Evolutionary conservation across 306 rosid genomes (phyloP).

Genomic region (Aeschynomene evenia): DNA sequence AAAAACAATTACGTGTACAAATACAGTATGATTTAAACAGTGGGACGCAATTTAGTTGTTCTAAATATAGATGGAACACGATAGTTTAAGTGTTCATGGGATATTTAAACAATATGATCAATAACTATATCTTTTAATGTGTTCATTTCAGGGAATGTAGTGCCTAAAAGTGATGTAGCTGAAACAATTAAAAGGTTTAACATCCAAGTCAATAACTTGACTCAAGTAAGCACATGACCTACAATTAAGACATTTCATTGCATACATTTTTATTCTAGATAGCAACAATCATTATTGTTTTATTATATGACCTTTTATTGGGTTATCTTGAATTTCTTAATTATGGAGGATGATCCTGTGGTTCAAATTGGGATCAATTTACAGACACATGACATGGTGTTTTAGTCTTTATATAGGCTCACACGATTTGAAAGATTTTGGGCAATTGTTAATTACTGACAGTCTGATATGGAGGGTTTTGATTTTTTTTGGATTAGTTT

Average conservation of each 20-base stretch:
- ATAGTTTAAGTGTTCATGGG: neutral
- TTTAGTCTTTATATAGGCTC: neutral
- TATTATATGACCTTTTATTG: neutral
- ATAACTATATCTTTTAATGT: slow-evolving; percentile 23
- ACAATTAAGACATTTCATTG: slow-evolving; percentile 17
- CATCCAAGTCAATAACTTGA: slow-evolving; percentile 93
- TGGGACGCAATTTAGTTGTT: no score
- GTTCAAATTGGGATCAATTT: neutral
- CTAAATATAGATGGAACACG: neutral
- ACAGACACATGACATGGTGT: neutral
- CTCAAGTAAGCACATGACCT: slow-evolving; percentile 60
- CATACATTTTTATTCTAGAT: neutral
- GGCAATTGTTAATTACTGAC: neutral
- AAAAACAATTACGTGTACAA: neutral
- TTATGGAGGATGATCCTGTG: neutral
- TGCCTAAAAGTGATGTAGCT: slow-evolving; percentile 65
- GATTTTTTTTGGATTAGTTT: neutral
- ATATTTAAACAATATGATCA: neutral
- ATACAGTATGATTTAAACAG: no score
- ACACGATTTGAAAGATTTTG: neutral
- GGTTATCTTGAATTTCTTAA: neutral
- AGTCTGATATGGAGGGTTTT: neutral
- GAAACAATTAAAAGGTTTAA: slow-evolving; percentile 80
- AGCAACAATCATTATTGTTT: neutral
- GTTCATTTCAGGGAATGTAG: slow-evolving; percentile 69